phyloP scores from a whole-genome alignment of 2,329 filamentous ascomycete genomes.

The Aureobasidium sp. region DNA sequence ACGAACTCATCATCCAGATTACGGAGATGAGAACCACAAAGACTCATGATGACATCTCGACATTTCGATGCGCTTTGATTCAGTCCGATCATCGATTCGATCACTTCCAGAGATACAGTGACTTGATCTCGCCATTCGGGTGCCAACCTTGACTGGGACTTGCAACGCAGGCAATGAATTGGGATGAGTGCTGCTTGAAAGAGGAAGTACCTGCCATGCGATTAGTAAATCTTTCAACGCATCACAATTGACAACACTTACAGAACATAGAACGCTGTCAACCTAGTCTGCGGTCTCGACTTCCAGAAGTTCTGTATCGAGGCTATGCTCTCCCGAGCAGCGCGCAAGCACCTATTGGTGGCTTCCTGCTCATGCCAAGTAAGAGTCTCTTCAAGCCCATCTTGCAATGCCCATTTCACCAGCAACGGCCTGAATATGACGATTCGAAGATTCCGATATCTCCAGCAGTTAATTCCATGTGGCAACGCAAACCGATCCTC shows the following conservation, averaged over 20 bases:
- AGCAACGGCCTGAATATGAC: constrained; percentile 45
- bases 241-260: background rate
- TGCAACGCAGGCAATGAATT: constrained; percentile 41
- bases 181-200: constrained; percentile 46
- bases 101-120: constrained; percentile 31
- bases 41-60: constrained; percentile 35
- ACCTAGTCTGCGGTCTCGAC: constrained; percentile 31
- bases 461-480: constrained; percentile 40
- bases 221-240: background rate
- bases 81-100: constrained; percentile 32
- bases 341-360: constrained; percentile 34
- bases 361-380: constrained; percentile 22
- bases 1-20: background rate
- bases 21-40: constrained; percentile 30
- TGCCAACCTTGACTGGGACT: constrained; percentile 33
- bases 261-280: constrained; percentile 42
- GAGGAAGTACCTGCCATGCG: constrained; percentile 34
- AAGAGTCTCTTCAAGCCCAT: background rate
- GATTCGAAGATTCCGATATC: constrained; percentile 41
- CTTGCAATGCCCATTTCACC: constrained; percentile 28
- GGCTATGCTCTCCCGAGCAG: constrained; percentile 37
- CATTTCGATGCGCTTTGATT: constrained; percentile 40
- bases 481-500: constrained; percentile 34
- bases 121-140: constrained; percentile 39
- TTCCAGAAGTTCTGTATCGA: constrained; percentile 37